A percentile compares a stretch with the other conserved stretches of the same genome.
Evolutionary conservation across 805 yeast genomes (phyloP).

Genomic region (Wickerhamomyces rabaulensis): DNA sequence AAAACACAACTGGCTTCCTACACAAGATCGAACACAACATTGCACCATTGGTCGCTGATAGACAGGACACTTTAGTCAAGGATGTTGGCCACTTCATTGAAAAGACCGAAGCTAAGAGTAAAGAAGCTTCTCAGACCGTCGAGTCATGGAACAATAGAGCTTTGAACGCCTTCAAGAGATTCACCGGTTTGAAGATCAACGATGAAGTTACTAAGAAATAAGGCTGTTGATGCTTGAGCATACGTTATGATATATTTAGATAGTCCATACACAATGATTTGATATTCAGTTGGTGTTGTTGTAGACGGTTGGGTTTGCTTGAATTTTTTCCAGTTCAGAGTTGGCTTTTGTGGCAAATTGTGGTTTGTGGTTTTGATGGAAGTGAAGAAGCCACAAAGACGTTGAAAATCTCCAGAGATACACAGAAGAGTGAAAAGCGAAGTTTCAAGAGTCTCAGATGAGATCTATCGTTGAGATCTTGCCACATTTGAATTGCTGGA

Average conservation of each 20-base stretch:
- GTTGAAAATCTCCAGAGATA: background rate
- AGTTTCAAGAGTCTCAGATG: too few relatives aligned
- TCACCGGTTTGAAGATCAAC: slow-evolving; percentile 67
- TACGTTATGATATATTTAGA: background rate
- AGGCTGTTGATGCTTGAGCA: background rate
- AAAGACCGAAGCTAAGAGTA: slow-evolving; percentile 31
- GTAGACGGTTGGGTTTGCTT: background rate
- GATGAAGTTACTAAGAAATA: slow-evolving; percentile 52
- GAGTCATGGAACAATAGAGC: slow-evolving; percentile 12
- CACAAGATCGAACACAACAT: slow-evolving; percentile 57
- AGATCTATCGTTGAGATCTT: background rate
- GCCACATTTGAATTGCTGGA: background rate
- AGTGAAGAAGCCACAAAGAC: background rate
- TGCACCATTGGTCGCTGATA: slow-evolving; percentile 58
- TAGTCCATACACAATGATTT: background rate
- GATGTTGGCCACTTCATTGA: slow-evolving; percentile 40
- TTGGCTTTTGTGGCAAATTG: background rate
- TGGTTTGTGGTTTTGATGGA: background rate
- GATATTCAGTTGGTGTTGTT: background rate
- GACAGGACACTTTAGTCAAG: slow-evolving; percentile 47
- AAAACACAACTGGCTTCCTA: slow-evolving; percentile 49
- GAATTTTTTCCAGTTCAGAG: background rate
- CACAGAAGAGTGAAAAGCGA: background rate
- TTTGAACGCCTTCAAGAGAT: slow-evolving; percentile 31
- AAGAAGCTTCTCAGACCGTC: slow-evolving; percentile 28